These are phyloP conservation scores for Fonticula alba DNA, from an alignment of 78 protist genomes.

Conservation along the genomic window DNA sequence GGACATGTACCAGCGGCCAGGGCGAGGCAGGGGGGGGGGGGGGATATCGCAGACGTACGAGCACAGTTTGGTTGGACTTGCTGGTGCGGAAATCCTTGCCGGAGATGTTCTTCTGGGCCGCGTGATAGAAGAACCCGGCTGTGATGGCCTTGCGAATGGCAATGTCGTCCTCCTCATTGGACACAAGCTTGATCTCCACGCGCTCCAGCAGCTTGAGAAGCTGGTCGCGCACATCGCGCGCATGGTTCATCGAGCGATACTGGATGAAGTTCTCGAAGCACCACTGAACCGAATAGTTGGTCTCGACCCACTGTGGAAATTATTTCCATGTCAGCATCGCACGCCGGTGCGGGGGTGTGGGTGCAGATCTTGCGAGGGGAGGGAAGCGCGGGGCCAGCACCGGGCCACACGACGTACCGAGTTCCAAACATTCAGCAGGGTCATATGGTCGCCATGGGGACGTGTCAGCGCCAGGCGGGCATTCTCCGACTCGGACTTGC, in stretches of 20 bases:
- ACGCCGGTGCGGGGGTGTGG: too few species aligned
- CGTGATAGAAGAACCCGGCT: slow-evolving; percentile 74
- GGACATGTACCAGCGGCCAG: too few species aligned
- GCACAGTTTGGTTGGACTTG: slow-evolving; percentile 30
- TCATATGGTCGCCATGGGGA: slow-evolving; percentile 76
- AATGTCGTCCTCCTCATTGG: slow-evolving; percentile 12
- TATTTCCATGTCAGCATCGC: too few species aligned
- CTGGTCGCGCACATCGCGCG: slow-evolving; percentile 84
- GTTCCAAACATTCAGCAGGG: slow-evolving; percentile 61
- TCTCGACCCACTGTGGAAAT: slow-evolving; percentile 75
- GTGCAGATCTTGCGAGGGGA: neutral
- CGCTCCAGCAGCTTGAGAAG: slow-evolving; percentile 54
- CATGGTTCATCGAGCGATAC: slow-evolving; percentile 66
- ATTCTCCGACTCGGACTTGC: neutral
- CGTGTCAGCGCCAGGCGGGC: too few species aligned
- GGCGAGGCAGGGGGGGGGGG: too few species aligned
- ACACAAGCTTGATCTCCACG: neutral
- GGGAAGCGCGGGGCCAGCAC: too few species aligned
- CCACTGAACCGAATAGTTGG: slow-evolving; percentile 64
- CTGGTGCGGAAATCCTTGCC: slow-evolving; percentile 44
- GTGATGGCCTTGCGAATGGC: slow-evolving; percentile 60
- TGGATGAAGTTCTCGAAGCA: slow-evolving; percentile 87
- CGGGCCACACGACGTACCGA: too few species aligned
- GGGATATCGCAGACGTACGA: too few species aligned
- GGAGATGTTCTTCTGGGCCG: slow-evolving; percentile 22